phyloP scores from a whole-genome alignment of 148 eudicot genomes.

The Suaeda aralocaspica region DNA sequence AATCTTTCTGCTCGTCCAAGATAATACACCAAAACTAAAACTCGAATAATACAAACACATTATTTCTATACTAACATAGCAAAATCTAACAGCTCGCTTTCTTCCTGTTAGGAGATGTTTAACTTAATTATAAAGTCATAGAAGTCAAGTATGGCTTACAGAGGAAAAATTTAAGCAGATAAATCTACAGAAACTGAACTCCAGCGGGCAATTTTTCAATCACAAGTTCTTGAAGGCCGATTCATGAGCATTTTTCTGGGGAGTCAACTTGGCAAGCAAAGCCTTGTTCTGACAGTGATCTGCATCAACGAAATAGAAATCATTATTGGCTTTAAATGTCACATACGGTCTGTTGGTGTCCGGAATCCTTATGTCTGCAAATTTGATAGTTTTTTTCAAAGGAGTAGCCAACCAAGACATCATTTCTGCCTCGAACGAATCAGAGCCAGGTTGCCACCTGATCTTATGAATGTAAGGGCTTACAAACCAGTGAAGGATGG shows the following conservation, averaged over 20 bases:
- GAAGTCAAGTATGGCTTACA: constrained; percentile 1
- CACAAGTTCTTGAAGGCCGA: constrained; percentile 81
- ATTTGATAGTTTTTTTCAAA: constrained; percentile 56
- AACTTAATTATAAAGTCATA: constrained; percentile 3
- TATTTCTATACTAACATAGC: not conserved
- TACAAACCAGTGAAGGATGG: constrained; percentile 91
- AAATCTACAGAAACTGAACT: constrained; percentile 3
- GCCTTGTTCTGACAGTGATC: constrained; percentile 92
- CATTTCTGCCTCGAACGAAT: constrained; percentile 87
- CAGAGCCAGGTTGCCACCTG: constrained; percentile 93
- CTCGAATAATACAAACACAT: not conserved
- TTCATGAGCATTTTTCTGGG: constrained; percentile 47
- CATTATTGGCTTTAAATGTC: constrained; percentile 70
- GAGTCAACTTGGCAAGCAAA: constrained; percentile 76
- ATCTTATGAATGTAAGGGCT: constrained; percentile 93
- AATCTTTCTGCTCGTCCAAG: not conserved
- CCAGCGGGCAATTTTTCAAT: constrained; percentile 21
- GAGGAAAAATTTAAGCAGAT: not conserved
- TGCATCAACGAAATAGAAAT: constrained; percentile 69
- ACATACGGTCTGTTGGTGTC: constrained; percentile 87
- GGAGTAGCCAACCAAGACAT: constrained; percentile 83
- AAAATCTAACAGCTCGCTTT: not conserved
- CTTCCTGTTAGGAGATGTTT: not conserved
- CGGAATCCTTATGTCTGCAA: constrained; percentile 63
- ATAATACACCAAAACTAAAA: not conserved